Conservation (phyloP, 352 stramenopile genomes). For the Aphanomyces astaci region DNA sequence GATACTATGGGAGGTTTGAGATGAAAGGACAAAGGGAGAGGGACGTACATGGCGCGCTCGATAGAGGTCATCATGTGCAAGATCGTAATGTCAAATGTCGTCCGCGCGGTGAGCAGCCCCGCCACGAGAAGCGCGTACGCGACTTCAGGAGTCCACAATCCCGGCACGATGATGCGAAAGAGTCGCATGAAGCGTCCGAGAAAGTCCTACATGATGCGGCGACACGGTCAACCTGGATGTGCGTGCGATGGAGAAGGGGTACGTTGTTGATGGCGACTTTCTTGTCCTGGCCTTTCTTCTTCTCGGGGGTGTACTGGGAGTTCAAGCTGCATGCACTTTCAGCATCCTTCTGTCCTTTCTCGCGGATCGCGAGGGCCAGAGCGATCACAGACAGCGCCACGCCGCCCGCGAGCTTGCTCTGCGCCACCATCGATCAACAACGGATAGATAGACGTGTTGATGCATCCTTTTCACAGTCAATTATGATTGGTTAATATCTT, state of each 20-base stretch:
- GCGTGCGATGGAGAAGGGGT: not conserved
- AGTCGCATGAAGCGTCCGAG: constrained; percentile 50
- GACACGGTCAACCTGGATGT: not conserved
- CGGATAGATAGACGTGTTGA: not conserved
- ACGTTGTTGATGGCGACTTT: constrained; percentile 62
- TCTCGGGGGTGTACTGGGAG: constrained; percentile 60
- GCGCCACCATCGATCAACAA: constrained; percentile 5
- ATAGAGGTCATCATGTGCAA: constrained; percentile 70
- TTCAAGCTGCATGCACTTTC: constrained; percentile 41
- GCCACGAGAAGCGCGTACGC: constrained; percentile 58
- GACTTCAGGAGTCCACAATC: constrained; percentile 58
- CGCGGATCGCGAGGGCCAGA: constrained; percentile 53
- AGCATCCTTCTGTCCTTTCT: constrained; percentile 48
- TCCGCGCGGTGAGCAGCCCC: constrained; percentile 49
- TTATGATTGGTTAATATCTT: not conserved
- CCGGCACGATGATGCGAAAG: constrained; percentile 65
- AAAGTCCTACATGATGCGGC: constrained; percentile 34
- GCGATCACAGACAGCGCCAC: constrained; percentile 27
- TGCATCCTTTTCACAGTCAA: not conserved
- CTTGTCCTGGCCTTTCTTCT: constrained; percentile 58
- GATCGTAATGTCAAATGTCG: constrained; percentile 71
- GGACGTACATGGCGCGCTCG: constrained; percentile 55
- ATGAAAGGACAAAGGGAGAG: not conserved
- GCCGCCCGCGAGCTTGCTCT: constrained; percentile 19
- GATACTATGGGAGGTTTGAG: constrained; percentile 30